phyloP scores from a whole-genome alignment of 768 basidiomycete genomes.

The Suillus brevipes region DNA sequence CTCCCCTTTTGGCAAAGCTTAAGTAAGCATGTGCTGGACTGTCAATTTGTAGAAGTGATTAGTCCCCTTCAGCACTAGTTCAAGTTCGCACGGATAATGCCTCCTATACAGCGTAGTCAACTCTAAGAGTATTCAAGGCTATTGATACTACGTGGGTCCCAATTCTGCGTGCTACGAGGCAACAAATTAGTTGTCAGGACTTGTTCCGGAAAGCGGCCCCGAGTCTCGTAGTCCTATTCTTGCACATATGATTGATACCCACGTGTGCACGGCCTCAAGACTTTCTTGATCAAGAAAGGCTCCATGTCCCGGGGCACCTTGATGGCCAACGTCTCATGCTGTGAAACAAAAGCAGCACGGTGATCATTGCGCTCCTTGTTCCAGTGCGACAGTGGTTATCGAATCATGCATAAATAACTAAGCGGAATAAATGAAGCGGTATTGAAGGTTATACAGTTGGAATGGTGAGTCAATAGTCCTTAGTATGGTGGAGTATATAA shows the following conservation, averaged over 20 bases:
- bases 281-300: neutral
- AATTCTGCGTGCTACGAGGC: neutral
- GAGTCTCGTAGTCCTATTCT: neutral
- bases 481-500: neutral
- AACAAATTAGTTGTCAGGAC: neutral
- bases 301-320: neutral
- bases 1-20: neutral
- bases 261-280: neutral
- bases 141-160: neutral
- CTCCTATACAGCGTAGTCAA: neutral
- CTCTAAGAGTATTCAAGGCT: too few relatives aligned
- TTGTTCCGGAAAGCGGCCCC: neutral
- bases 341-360: neutral
- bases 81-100: conserved; percentile 1
- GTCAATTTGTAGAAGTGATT: too few relatives aligned
- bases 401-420: neutral
- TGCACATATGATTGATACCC: neutral
- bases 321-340: neutral
- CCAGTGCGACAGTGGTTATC: neutral
- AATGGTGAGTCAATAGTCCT: neutral
- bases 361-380: neutral
- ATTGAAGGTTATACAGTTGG: neutral
- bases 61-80: neutral
- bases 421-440: neutral
- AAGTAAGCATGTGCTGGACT: neutral